These are phyloP conservation scores for Dothideomycetes sp. DNA, from an alignment of 2,329 filamentous ascomycete species.

Conservation along the genomic window DNA sequence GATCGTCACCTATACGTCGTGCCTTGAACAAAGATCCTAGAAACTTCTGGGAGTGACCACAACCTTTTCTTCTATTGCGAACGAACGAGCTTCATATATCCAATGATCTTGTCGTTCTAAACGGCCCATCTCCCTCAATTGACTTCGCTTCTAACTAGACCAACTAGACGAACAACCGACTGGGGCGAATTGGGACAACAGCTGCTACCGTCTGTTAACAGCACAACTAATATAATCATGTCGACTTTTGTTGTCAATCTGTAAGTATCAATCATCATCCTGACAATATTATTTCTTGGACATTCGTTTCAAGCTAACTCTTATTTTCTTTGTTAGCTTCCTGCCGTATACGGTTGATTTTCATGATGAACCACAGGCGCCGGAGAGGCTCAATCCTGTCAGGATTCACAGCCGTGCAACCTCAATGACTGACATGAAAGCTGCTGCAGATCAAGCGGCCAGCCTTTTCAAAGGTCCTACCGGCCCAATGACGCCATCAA, in stretches of 20 bases:
- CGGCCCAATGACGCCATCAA: constrained; percentile 35
- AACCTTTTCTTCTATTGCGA: too few species aligned
- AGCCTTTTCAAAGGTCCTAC: constrained; percentile 32
- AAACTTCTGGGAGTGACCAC: too few species aligned
- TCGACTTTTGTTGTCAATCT: constrained; percentile 18
- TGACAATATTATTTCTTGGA: too few species aligned
- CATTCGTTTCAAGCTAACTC: neutral
- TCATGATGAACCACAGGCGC: constrained; percentile 43
- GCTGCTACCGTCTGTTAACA: neutral
- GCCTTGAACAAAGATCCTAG: too few species aligned
- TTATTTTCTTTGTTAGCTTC: constrained; percentile 50
- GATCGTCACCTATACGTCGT: too few species aligned
- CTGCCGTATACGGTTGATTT: constrained; percentile 90
- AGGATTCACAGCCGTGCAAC: constrained; percentile 7
- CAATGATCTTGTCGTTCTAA: too few species aligned
- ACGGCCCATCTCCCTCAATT: too few species aligned
- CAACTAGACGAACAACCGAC: too few species aligned
- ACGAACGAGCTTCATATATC: too few species aligned
- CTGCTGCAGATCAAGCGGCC: constrained; percentile 15
- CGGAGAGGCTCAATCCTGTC: constrained; percentile 1
- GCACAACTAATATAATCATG: constrained; percentile 4
- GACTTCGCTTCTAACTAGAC: too few species aligned
- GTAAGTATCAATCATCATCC: constrained; percentile 20
- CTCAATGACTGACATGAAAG: constrained; percentile 5
- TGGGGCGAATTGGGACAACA: too few species aligned